phyloP scores from a whole-genome alignment of 148 eudicot species.

The Rhododendron williamsianum region DNA sequence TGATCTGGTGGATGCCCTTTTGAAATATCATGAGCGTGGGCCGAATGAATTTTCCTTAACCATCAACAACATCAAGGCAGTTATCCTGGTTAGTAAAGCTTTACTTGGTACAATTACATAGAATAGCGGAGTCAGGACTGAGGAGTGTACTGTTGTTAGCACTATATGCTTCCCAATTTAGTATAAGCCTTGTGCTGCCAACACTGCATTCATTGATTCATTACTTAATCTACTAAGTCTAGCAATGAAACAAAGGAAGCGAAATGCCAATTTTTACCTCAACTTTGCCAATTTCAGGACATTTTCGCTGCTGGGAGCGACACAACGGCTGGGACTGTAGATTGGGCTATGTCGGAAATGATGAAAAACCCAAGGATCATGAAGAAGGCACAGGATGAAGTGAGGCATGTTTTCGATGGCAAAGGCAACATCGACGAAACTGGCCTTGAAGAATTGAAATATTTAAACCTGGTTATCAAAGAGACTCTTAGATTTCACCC shows the following conservation, averaged over 20 bases:
- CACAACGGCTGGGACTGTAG: conserved; percentile 21
- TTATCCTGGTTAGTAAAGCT: background rate
- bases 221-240: background rate
- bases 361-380: conserved; percentile 27
- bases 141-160: background rate
- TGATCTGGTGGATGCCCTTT: conserved; percentile 31
- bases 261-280: background rate
- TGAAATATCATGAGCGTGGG: conserved; percentile 14
- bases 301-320: conserved; percentile 27
- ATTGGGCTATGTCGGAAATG: conserved; percentile 39
- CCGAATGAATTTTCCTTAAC: conserved; percentile 16
- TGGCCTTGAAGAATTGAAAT: conserved; percentile 14
- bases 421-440: conserved; percentile 15
- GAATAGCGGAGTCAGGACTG: background rate
- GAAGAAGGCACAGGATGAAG: conserved; percentile 29
- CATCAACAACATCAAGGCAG: conserved; percentile 27
- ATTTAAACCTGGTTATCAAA: conserved; percentile 22
- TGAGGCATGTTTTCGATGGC: conserved; percentile 12
- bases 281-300: conserved; percentile 14
- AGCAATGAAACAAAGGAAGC: background rate
- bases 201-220: background rate
- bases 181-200: background rate
- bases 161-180: too few species aligned
- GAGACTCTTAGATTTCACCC: conserved; percentile 33
- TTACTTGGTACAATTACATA: background rate